A percentile compares a stretch with the other conserved stretches of the same genome.
Conservation (phyloP, 2,329 filamentous ascomycete species). For the Botrytis byssoidea region DNA sequence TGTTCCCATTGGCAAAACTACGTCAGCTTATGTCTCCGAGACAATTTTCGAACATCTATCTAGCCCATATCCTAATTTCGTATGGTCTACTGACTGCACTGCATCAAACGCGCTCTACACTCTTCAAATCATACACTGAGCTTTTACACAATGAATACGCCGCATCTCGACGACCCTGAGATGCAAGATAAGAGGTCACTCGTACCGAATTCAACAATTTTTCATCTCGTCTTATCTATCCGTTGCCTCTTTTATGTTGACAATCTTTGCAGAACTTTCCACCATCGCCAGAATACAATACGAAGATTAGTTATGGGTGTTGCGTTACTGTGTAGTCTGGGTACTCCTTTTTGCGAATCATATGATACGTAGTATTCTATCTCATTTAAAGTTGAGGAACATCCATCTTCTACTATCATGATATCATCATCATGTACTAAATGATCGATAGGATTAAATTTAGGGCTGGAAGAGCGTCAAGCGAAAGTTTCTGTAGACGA, state of each 20-base stretch:
- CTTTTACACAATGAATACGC: not conserved
- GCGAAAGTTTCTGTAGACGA: slow-evolving; percentile 20
- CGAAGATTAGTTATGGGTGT: too few relatives aligned
- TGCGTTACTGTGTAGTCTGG: too few relatives aligned
- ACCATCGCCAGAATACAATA: too few relatives aligned
- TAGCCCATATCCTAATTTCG: not conserved
- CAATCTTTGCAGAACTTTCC: too few relatives aligned
- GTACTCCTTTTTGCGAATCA: too few relatives aligned
- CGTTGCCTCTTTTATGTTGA: too few relatives aligned
- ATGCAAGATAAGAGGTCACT: not conserved
- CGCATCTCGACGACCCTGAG: not conserved
- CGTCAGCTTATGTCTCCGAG: not conserved
- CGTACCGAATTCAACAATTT: not conserved
- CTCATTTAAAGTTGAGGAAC: not conserved
- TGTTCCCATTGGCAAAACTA: not conserved
- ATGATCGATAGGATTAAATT: slow-evolving; percentile 18
- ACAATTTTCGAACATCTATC: not conserved
- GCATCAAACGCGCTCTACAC: not conserved
- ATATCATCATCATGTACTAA: not conserved
- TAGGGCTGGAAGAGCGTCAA: slow-evolving; percentile 24
- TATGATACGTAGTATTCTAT: not conserved
- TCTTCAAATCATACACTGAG: not conserved
- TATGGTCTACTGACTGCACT: accelerated
- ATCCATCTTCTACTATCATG: slow-evolving; percentile 15
- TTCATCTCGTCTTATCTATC: too few relatives aligned